Base-by-base conservation (phyloP, 352 stramenopile species). In the Blastocystis sp. region DNA sequence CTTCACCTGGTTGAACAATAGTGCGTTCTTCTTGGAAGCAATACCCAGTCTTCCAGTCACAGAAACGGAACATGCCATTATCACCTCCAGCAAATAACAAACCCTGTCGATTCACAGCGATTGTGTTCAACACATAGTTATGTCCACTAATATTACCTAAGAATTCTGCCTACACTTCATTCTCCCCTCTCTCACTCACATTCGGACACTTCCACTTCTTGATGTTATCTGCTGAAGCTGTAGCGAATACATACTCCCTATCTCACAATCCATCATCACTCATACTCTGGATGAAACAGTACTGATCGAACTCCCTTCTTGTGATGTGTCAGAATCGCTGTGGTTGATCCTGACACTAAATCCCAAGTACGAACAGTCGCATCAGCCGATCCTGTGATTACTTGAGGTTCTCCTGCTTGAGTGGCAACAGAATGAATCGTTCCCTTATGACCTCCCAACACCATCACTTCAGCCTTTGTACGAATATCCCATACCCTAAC, bases 261-360 rank as follows among this genome's bases (percentile, higher is more conserved):
- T 53, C 22, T 35, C 24, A 75, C 42, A 81, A 37, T 51, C 69
- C 22, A 40, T 7, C 1, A 44, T 91, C 6, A 91, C 91, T 69
- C 91, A 88, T 15, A 90, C 91, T 81, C 94, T 17, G 94, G 94
- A 30, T 95, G 95, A 90, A 95, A 94, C 80, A 92, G 92, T 58
- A 99, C 87, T 1, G 96, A 93, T 9, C 97, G 93, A 22, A 99
- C 92, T 24, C 94, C 95, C 91, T 99, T 99, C 93, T 99, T 99
- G 92, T 99, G 97, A 92, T 99, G 97, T n/a, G 97, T 99, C 24
- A 99, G 91, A 13, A 96, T 99, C 30, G 95, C 96, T 93, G 98
- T 97, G 59, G 96, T 94, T 91, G 98, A 99, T 30, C 97, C 97
- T 0, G 96, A 95, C 4, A 95, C 95, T 44, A 99, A 92, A 92